Percentiles rank a stretch among this genome's conserved stretches.
Evolutionary conservation across 2,329 filamentous ascomycete genomes (phyloP).

Genomic region (Chrysosporium keratinophilum): DNA sequence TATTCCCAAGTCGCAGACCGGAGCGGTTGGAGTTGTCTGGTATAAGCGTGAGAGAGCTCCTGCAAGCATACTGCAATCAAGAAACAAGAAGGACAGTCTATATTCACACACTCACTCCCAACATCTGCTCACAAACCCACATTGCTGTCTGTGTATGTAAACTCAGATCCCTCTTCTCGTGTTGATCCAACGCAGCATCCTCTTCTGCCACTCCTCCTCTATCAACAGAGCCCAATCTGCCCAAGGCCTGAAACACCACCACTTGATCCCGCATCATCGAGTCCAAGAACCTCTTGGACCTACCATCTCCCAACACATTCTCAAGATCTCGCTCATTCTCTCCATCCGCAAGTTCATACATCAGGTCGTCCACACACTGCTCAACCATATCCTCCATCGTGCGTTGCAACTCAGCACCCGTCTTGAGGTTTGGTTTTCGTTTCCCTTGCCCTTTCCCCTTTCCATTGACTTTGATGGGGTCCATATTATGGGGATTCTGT

Average conservation of each 20-base stretch:
- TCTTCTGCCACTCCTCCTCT: constrained; percentile 14
- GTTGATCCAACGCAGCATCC: neutral
- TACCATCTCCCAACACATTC: neutral
- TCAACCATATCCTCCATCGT: constrained; percentile 32
- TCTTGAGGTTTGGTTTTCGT: constrained; percentile 3
- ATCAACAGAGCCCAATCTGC: constrained; percentile 19
- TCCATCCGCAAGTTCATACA: constrained; percentile 37
- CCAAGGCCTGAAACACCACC: constrained; percentile 50
- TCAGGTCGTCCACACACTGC: constrained; percentile 37
- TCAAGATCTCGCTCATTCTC: constrained; percentile 7
- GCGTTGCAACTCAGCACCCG: constrained; percentile 15
- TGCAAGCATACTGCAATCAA: neutral
- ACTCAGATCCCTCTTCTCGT: constrained; percentile 22
- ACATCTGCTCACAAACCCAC: constrained; percentile 36
- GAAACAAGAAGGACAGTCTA: too few relatives aligned
- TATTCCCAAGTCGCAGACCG: too few relatives aligned
- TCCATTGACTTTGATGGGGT: neutral
- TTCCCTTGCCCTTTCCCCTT: constrained; percentile 12
- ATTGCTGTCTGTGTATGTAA: constrained; percentile 36
- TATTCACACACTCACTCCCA: constrained; percentile 18
- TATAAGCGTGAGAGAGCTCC: neutral
- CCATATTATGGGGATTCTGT: neutral
- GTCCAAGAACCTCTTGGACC: constrained; percentile 39
- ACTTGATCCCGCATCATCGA: constrained; percentile 49
- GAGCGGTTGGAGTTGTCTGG: too few relatives aligned